Evolutionary conservation across 2,329 filamentous ascomycete genomes (phyloP), one percentile per base, ranked within the genome.

Genomic region (Aspergillus fumigatus): DNA sequence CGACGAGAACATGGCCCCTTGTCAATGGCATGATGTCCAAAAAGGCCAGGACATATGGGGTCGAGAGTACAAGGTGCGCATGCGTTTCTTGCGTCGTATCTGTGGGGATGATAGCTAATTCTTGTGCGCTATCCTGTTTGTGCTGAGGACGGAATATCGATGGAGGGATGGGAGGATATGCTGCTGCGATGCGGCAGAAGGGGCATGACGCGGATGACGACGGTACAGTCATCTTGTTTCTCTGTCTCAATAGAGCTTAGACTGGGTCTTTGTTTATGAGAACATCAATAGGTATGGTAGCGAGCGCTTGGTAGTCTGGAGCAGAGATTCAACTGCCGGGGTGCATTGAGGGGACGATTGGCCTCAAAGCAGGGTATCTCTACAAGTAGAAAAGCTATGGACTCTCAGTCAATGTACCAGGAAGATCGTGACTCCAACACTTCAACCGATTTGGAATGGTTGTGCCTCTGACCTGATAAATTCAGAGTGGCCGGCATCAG

Each of bases 11-110:
- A 78, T 97, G 93, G 1, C 92, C 92, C 0, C 80, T 80, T 0
- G 89, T 88, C 52, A 97, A 84, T 0, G 94, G 94, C 79, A 95
- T 84, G 67, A 97, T 96, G 76, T 97, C 93, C 65, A 97, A 82
- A 75, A 97, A 97, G 45, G 92, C 92, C 60, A 97, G 77, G 27
- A 94, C 84, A 59, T 86, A 73, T 1, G 85, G 85, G 0, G 90
- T 94, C 2, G 89, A 90, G 57, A 97, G 83, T 32, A 97, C 83
- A 29, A 97, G 69, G 66, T 83, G 69, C 1, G 74, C 67, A 21
- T 65, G 62, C 52, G 59, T 54, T 1, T 60, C 47, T 26, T 55
- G 38, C 10, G 47, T 53, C n/a, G 65, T 32, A 9, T 52, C 57
- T 4, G 61, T 52, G n/a, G 51, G 35, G 38, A 58, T 40, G n/a